These are phyloP conservation scores for Pseudocercospora cruenta DNA, from an alignment of 2,329 filamentous ascomycete species.

Conservation along the genomic window DNA sequence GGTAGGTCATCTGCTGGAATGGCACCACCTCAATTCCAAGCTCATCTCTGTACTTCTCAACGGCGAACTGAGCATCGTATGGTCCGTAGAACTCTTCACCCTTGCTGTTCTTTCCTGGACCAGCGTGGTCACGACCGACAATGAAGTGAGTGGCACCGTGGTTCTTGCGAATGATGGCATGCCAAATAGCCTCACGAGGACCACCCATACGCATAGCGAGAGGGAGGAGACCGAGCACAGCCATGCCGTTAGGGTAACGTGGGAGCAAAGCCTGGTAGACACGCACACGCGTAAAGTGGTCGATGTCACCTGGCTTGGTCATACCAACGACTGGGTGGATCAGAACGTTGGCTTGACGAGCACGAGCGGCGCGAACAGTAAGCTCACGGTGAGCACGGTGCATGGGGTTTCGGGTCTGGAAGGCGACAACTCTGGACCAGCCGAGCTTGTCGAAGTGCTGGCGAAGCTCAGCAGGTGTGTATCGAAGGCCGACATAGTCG, in stretches of 20 bases:
- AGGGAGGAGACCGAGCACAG: slow-evolving; percentile 88
- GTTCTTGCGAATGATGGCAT: slow-evolving; percentile 99
- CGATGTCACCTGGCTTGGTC: slow-evolving; percentile 98
- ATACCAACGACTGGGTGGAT: slow-evolving; percentile 98
- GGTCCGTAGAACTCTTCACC: slow-evolving; percentile 97
- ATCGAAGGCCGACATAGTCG: slow-evolving; percentile 95
- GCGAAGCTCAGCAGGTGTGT: slow-evolving; percentile 91
- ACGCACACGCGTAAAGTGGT: slow-evolving; percentile 98
- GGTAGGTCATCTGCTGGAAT: slow-evolving; percentile 99
- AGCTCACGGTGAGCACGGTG: slow-evolving; percentile 97
- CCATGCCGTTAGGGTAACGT: slow-evolving; percentile 99
- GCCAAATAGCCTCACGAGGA: slow-evolving; percentile 97
- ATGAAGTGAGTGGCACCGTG: slow-evolving; percentile 99
- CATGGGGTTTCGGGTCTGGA: slow-evolving; percentile 99
- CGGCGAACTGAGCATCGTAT: slow-evolving; percentile 93
- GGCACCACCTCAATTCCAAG: slow-evolving; percentile 98
- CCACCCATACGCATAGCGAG: slow-evolving; percentile 99
- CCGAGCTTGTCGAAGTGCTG: slow-evolving; percentile 99
- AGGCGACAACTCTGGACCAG: slow-evolving; percentile 96
- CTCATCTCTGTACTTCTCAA: slow-evolving; percentile 95
- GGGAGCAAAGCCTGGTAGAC: slow-evolving; percentile 97
- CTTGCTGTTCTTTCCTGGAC: slow-evolving; percentile 96
- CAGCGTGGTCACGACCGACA: slow-evolving; percentile 96
- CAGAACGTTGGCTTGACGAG: slow-evolving; percentile 95
- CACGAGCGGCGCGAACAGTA: slow-evolving; percentile 93